phyloP scores from a whole-genome alignment of 257 asterid species.

The Henckelia pumila region DNA sequence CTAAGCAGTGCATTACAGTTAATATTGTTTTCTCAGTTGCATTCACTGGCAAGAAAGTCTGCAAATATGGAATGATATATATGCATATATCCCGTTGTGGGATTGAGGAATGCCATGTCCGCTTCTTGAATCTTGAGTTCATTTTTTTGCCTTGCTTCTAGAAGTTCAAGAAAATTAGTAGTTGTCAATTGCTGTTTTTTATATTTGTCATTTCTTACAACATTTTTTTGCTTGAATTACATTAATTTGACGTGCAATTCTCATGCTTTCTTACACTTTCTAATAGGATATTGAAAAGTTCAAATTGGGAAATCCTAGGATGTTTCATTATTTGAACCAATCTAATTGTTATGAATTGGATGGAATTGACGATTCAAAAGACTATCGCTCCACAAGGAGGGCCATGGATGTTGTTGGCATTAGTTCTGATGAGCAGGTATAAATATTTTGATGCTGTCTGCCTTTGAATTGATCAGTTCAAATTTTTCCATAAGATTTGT shows the following conservation, averaged over 20 bases:
- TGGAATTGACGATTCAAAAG: conserved; percentile 73
- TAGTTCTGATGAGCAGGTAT: conserved; percentile 75
- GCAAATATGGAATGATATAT: neutral
- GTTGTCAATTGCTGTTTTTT: no score
- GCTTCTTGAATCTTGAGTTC: neutral
- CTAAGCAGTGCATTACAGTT: neutral
- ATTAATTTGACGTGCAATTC: neutral
- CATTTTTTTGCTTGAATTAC: neutral
- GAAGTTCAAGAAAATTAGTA: neutral
- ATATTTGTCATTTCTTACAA: neutral
- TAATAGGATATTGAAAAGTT: conserved; percentile 61
- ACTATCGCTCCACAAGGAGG: conserved; percentile 65
- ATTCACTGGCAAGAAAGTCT: neutral
- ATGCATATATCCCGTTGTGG: neutral
- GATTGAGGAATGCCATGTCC: neutral
- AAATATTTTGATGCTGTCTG: conserved; percentile 11
- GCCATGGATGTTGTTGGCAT: conserved; percentile 95
- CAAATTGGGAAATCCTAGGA: conserved; percentile 69
- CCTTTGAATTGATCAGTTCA: conserved; percentile 20
- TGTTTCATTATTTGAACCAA: conserved; percentile 80
- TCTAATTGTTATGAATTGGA: conserved; percentile 61
- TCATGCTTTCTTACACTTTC: conserved; percentile 18
- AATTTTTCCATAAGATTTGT: conserved; percentile 23
- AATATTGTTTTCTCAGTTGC: neutral
- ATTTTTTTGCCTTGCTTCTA: neutral